Base-by-base conservation (phyloP, 768 basidiomycete genomes). In the Hirschioporus abietinus region DNA sequence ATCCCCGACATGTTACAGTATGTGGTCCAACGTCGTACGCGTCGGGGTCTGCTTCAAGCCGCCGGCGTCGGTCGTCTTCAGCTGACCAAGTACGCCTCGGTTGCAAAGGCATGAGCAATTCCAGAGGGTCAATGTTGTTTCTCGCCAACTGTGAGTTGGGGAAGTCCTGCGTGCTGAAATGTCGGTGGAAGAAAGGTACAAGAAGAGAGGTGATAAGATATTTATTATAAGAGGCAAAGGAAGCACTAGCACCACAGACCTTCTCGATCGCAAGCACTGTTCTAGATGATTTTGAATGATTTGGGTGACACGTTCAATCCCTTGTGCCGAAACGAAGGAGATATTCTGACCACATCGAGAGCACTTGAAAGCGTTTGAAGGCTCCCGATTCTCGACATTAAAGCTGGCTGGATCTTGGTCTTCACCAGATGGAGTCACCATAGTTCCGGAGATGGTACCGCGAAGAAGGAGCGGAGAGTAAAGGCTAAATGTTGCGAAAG, bases 271-370 rank as follows among this genome's bases (percentile, higher is more conserved):
- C 20, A 52, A 52, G 42, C 42, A 52, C 42, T 52, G 42, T 52
- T 52, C 42, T 52, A 52, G 42, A 52, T 52, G 42, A 52, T 52
- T 20, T 20, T 52, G 42, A 52, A 52, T 52, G 42, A 52, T 52
- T 52, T 52, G 42, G 42, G 42, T 52, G 42, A 52, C 42, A 52
- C 42, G 42, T 52, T 52, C 42, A 52, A 52, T 52, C 42, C 42
- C 42, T 52, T 52, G 42, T 20, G 42, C 42, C 42, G 42, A 52
- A 52, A 52, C 42, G 20, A 52, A 20, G 42, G 42, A 52, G 42
- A 52, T 52, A 15, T 52, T 52, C 20, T 52, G 42, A 15, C 42
- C 42, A 20, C 42, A 52, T 52, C 42, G 42, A 52, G 42, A 52
- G 42, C 42, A 52, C 42, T 52, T 52, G 42, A 52, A 52, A 52